Conservation (phyloP, 2,329 filamentous ascomycete genomes). For the Verticillium dahliae region DNA sequence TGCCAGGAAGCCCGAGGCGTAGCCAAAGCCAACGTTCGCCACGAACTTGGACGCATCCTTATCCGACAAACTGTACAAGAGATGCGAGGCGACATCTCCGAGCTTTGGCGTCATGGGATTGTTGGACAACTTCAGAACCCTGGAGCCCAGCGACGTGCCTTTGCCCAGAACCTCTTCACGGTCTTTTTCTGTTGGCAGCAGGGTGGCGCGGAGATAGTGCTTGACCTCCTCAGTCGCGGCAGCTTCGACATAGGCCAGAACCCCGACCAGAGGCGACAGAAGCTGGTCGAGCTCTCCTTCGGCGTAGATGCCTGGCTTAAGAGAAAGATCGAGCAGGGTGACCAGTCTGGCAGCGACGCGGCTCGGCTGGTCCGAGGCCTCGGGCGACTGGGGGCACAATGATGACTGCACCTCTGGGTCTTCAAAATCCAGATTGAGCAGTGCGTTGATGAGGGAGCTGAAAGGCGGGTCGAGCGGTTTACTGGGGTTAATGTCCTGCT, state of each 20-base stretch:
- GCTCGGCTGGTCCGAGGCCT: conserved; percentile 36
- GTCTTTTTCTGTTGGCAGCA: conserved; percentile 75
- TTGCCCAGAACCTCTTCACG: conserved; percentile 71
- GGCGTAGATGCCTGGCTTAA: conserved; percentile 45
- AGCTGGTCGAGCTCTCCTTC: conserved; percentile 66
- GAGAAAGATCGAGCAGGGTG: conserved; percentile 61
- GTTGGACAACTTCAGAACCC: conserved; percentile 70
- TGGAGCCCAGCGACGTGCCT: conserved; percentile 66
- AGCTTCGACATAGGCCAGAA: conserved; percentile 66
- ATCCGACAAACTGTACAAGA: conserved; percentile 83
- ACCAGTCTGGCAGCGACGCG: conserved; percentile 59
- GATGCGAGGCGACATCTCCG: conserved; percentile 65
- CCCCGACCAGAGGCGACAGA: conserved; percentile 66
- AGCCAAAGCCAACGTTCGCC: conserved; percentile 89
- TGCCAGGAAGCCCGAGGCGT: conserved; percentile 83
- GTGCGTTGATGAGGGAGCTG: conserved; percentile 67
- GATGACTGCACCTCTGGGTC: conserved; percentile 44
- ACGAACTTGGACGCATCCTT: conserved; percentile 76
- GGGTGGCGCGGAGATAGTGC: conserved; percentile 52
- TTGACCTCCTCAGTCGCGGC: conserved; percentile 58
- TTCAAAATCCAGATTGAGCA: conserved; percentile 71
- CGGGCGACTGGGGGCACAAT: conserved; percentile 54
- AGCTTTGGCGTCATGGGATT: conserved; percentile 66
- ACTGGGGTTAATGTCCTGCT: conserved; percentile 44
- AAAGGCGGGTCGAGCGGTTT: conserved; percentile 70